Evolutionary conservation across 495 filamentous ascomycete genomes (phyloP).

Genomic region (Neurospora tetraspora): DNA sequence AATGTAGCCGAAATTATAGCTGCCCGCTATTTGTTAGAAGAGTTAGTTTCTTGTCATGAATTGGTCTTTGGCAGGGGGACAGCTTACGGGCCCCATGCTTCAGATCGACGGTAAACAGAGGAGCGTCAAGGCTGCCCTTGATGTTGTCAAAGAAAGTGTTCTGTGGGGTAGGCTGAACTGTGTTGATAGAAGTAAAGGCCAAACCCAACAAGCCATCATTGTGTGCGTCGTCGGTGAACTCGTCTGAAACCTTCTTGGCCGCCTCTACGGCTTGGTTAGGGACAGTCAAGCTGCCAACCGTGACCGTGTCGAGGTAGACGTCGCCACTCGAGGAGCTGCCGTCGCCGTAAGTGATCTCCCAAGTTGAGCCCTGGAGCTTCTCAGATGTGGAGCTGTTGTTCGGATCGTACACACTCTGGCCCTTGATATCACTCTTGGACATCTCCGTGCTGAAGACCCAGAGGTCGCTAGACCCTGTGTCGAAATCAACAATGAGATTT

Average conservation of each 20-base stretch:
- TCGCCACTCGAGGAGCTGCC: conserved; percentile 52
- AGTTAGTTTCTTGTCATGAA: background rate
- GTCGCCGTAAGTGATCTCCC: conserved; percentile 67
- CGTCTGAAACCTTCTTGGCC: conserved; percentile 47
- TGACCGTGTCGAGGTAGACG: conserved; percentile 63
- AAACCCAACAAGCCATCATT: conserved; percentile 67
- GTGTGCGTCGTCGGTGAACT: conserved; percentile 49
- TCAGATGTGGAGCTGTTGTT: conserved; percentile 33
- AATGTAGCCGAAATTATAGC: conserved; percentile 68
- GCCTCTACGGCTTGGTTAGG: conserved; percentile 58
- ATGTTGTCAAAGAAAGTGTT: conserved; percentile 69
- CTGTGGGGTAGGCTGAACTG: conserved; percentile 47
- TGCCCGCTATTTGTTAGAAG: conserved; percentile 37
- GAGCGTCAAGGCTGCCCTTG: conserved; percentile 42
- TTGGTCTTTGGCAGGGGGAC: background rate
- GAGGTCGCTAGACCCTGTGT: conserved; percentile 71
- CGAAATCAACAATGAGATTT: conserved; percentile 57
- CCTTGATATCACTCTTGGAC: conserved; percentile 13
- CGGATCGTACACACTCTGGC: conserved; percentile 55
- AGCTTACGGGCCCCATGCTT: conserved; percentile 42
- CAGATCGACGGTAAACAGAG: conserved; percentile 59
- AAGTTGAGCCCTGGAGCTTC: conserved; percentile 44
- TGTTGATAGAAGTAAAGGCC: conserved; percentile 62
- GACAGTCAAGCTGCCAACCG: conserved; percentile 54
- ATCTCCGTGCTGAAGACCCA: conserved; percentile 37